phyloP scores from a whole-genome alignment of 257 asterid species.

The Oldenlandia corymbosa region DNA sequence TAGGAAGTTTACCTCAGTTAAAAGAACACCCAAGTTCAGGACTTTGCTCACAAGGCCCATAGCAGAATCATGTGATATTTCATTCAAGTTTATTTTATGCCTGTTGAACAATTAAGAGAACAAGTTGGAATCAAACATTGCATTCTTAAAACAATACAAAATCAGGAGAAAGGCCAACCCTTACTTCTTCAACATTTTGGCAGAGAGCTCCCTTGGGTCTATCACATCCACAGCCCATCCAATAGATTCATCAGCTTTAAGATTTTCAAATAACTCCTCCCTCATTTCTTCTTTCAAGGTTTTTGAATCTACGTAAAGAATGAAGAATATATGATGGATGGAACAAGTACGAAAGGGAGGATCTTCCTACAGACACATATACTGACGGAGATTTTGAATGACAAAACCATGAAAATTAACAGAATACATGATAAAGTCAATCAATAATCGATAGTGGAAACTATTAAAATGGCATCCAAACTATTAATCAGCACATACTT shows the following conservation, averaged over 20 bases:
- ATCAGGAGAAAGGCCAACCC: slow-evolving; percentile 14
- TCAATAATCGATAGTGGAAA: not conserved
- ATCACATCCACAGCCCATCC: slow-evolving; percentile 97
- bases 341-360: not conserved
- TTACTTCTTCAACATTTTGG: slow-evolving; percentile 87
- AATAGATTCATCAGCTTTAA: slow-evolving; percentile 72
- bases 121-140: slow-evolving; percentile 13
- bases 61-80: slow-evolving; percentile 92
- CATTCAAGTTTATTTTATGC: slow-evolving; percentile 78
- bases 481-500: no score
- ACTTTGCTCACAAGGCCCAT: slow-evolving; percentile 74
- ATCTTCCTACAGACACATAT: not conserved
- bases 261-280: slow-evolving; percentile 81
- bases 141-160: slow-evolving; percentile 3
- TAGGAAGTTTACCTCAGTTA: slow-evolving; percentile 64
- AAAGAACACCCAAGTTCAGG: slow-evolving; percentile 71
- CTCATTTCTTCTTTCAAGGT: slow-evolving; percentile 92
- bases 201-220: slow-evolving; percentile 88
- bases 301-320: slow-evolving; percentile 62
- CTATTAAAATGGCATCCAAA: not conserved
- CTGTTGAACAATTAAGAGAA: slow-evolving; percentile 38
- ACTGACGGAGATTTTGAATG: not conserved
- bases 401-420: not conserved
- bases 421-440: not conserved
- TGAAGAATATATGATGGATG: not conserved